Conservation (phyloP, 2,329 filamentous ascomycete species). For the Trichoderma koningii region DNA sequence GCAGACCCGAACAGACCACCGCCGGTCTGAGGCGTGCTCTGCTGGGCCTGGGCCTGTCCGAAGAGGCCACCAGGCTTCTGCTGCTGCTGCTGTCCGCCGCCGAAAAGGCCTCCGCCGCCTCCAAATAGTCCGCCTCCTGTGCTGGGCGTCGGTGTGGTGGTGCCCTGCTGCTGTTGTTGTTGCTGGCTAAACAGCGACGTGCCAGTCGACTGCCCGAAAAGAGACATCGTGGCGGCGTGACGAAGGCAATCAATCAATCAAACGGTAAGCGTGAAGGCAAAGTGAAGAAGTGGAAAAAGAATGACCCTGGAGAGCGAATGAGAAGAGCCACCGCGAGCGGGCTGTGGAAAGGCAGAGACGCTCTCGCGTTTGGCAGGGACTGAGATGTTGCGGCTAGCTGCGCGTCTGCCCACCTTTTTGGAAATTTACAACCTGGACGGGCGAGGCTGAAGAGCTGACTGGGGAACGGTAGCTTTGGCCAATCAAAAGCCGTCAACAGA, state of each 20-base stretch:
- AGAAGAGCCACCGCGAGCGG: slow-evolving; percentile 23
- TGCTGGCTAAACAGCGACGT: slow-evolving; percentile 30
- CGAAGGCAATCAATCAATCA: background rate
- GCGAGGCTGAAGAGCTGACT: slow-evolving; percentile 36
- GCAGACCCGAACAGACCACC: slow-evolving; percentile 39
- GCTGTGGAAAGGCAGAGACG: slow-evolving; percentile 19
- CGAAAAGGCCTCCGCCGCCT: slow-evolving; percentile 28
- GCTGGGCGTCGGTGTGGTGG: slow-evolving; percentile 26
- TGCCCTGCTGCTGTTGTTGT: slow-evolving; percentile 28
- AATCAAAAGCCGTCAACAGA: slow-evolving; percentile 35
- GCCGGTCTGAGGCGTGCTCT: slow-evolving; percentile 30
- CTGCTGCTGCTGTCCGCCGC: slow-evolving; percentile 29
- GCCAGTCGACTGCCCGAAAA: slow-evolving; percentile 40
- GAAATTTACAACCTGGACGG: slow-evolving; percentile 37
- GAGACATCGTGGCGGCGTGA: slow-evolving; percentile 36
- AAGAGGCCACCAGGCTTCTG: slow-evolving; percentile 29
- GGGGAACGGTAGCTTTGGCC: slow-evolving; percentile 38
- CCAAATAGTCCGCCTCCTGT: slow-evolving; percentile 31
- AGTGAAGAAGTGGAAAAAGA: slow-evolving; percentile 18
- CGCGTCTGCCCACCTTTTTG: slow-evolving; percentile 34
- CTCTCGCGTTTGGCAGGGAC: slow-evolving; percentile 28
- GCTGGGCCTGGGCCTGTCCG: slow-evolving; percentile 28
- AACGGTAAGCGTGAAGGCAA: background rate
- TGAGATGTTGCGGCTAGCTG: slow-evolving; percentile 25
- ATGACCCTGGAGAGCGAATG: slow-evolving; percentile 26